Evolutionary conservation across 2,329 filamentous ascomycete species (phyloP), one percentile per base, ranked within the genome.

Genomic region (Botrytis tulipae): DNA sequence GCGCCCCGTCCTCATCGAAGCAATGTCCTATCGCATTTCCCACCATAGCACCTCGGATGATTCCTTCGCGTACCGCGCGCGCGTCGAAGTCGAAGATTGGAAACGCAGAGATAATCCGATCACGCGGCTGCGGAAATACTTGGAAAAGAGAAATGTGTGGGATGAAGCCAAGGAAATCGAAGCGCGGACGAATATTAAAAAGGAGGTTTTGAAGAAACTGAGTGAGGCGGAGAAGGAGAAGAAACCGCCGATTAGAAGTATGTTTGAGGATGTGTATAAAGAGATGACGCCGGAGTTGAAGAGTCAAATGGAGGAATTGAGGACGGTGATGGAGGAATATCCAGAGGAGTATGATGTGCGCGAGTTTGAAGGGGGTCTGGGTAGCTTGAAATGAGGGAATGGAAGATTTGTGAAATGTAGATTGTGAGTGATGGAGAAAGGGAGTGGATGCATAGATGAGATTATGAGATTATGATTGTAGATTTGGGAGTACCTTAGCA

Each of bases 21-120:
- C 94, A 73, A 97, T 99, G 93, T 95, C 93, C 37, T 99, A 99
- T 83, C 94, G 96, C n/a, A 95, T 98, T 61, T 95, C 93, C 10
- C 94, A 99, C 81, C 96, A 99, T 84, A 97, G 94, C 83, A 99
- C 96, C 0, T 96, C 93, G 0, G 96, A 99, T 80, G 96, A 99
- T 83, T 96, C 93, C 40, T 99, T 98, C 80, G 96, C 96, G 0
- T 99, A 99, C 84, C 92, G 96, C 14, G 94, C 95, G 1, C 90
- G 92, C 40, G 91, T 98, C 0, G 96, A 99, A 80, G 96, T 99
- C 12, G 93, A 97, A 81, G 93, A 97, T 81, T 97, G 94, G 94
- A 97, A 97, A 82, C 82, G 94, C 0, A 86, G 94, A 20, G 95
- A 97, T 80, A 97, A 97, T 79, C 94, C 94, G 2, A 92, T 97